A percentile compares a stretch with the other conserved stretches of the same genome.
Evolutionary conservation across 805 yeast species (phyloP).

Genomic region (Wickerhamomyces chambardii): DNA sequence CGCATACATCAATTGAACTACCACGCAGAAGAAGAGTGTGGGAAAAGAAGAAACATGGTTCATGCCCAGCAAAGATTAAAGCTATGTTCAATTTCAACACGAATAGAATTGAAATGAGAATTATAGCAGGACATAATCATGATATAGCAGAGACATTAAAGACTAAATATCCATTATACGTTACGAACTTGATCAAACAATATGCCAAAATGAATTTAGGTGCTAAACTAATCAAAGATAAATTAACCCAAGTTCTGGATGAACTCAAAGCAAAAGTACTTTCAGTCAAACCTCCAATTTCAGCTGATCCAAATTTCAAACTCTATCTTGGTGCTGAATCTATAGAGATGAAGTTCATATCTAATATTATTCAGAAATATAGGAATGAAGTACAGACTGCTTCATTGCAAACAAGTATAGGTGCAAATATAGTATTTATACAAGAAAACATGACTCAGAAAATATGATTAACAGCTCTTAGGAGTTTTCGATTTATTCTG

Average conservation of each 20-base stretch:
- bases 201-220: background rate
- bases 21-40: background rate
- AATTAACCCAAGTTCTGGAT: background rate
- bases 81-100: too few species aligned
- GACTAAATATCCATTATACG: background rate
- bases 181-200: too few species aligned
- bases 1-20: too few species aligned
- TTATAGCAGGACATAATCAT: background rate
- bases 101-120: too few species aligned
- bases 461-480: too few species aligned
- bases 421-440: too few species aligned
- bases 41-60: background rate
- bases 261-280: background rate
- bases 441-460: too few species aligned
- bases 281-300: too few species aligned
- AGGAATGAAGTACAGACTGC: too few species aligned
- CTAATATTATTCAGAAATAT: background rate
- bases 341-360: background rate
- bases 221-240: background rate
- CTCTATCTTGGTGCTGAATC: background rate
- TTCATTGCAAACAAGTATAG: too few species aligned
- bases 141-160: background rate
- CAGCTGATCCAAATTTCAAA: background rate
- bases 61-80: background rate
- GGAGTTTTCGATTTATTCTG: too few species aligned